Conservation (phyloP, 352 stramenopile genomes). For the Discostella stelligera region DNA sequence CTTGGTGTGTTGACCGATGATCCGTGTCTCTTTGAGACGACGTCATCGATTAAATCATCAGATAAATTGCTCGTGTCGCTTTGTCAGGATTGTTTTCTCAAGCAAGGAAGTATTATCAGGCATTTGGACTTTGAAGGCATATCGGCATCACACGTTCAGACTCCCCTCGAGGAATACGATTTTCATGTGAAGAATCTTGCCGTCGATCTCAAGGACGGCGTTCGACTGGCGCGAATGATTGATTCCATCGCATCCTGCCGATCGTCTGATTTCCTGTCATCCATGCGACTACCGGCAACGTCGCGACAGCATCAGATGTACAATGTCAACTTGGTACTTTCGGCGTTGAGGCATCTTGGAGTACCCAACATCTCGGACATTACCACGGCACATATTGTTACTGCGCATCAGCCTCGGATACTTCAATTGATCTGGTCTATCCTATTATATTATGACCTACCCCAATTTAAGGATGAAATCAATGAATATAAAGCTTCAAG, state of each 20-base stretch:
- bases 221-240: conserved; percentile 90
- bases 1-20: conserved; percentile 84
- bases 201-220: conserved; percentile 94
- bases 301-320: conserved; percentile 95
- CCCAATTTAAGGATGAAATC: conserved; percentile 91
- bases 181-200: conserved; percentile 90
- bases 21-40: conserved; percentile 88
- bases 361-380: conserved; percentile 67
- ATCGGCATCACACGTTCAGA: conserved; percentile 88
- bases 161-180: conserved; percentile 92
- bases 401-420: conserved; percentile 92
- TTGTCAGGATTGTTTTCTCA: conserved; percentile 89
- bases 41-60: conserved; percentile 87
- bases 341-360: conserved; percentile 62
- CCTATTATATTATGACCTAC: conserved; percentile 88
- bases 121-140: conserved; percentile 89
- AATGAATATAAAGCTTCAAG: conserved; percentile 36
- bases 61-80: conserved; percentile 90
- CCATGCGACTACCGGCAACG: conserved; percentile 90
- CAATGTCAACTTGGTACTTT: conserved; percentile 92
- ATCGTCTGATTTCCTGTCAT: conserved; percentile 73
- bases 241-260: conserved; percentile 85
- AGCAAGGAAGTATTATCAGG: conserved; percentile 92
- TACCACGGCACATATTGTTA: conserved; percentile 92
- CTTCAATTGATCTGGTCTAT: conserved; percentile 92